A percentile compares a stretch with the other conserved stretches of the same genome.
These are phyloP conservation scores for Huntiella moniliformis DNA, from an alignment of 2,329 filamentous ascomycete species.

Conservation along the genomic window DNA sequence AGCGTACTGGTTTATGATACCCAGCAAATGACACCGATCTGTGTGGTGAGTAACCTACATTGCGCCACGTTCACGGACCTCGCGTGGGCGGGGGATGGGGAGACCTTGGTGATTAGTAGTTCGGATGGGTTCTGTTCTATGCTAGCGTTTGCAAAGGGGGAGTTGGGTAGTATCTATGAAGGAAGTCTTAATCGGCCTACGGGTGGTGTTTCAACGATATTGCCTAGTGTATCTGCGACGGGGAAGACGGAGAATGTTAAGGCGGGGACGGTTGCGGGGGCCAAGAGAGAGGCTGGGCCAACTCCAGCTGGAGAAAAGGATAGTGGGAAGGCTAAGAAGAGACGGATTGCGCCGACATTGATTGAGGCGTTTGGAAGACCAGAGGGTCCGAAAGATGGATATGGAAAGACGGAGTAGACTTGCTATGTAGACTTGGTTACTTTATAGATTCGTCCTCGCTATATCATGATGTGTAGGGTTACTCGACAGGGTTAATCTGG, in stretches of 20 bases:
- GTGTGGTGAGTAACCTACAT: conserved; percentile 89
- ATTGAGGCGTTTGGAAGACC: conserved; percentile 7
- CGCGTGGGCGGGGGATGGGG: conserved; percentile 49
- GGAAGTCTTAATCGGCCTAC: conserved; percentile 56
- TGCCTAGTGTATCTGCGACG: conserved; percentile 2
- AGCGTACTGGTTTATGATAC: conserved; percentile 91
- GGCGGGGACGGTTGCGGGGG: conserved; percentile 45
- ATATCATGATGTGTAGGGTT: too few species aligned
- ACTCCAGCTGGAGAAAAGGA: conserved; percentile 29
- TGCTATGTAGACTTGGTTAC: too few species aligned
- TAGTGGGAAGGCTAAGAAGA: conserved; percentile 41
- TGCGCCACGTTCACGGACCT: conserved; percentile 95
- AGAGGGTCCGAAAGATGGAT: background rate
- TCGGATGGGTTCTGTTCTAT: conserved; percentile 96
- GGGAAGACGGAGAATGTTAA: conserved; percentile 33
- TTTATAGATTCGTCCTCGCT: too few species aligned
- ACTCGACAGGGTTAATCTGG: too few species aligned
- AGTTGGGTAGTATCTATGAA: conserved; percentile 67
- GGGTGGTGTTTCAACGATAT: conserved; percentile 37
- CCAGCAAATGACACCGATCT: conserved; percentile 83
- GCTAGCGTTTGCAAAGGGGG: conserved; percentile 63
- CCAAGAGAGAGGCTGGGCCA: conserved; percentile 39
- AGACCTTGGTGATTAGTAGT: conserved; percentile 71
- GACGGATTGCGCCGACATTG: conserved; percentile 47
- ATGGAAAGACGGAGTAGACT: background rate